These are phyloP conservation scores for Monosporascus sp. DNA, from an alignment of 2,329 filamentous ascomycete genomes.

Conservation along the genomic window DNA sequence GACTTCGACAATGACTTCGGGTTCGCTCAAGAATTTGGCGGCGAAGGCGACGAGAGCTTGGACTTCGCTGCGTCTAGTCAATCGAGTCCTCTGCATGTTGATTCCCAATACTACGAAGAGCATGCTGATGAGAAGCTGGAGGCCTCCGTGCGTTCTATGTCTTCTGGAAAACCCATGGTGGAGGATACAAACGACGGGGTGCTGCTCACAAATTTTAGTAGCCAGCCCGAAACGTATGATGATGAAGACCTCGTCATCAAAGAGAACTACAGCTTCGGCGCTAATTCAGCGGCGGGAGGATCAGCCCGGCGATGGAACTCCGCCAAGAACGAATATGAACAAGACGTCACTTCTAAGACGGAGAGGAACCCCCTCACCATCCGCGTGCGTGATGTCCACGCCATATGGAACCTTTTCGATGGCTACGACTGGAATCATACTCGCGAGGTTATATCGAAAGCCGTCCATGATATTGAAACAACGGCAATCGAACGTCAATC, in stretches of 20 bases:
- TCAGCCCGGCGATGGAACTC: conserved; percentile 79
- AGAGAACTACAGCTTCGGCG: conserved; percentile 67
- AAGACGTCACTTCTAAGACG: conserved; percentile 55
- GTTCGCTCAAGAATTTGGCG: conserved; percentile 44
- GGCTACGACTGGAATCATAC: conserved; percentile 95
- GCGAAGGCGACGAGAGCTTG: conserved; percentile 33
- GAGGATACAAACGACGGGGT: conserved; percentile 42
- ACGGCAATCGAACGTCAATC: conserved; percentile 72
- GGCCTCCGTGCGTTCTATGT: conserved; percentile 34
- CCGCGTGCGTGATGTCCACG: conserved; percentile 76
- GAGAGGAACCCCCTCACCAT: conserved; percentile 68
- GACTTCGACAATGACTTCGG: conserved; percentile 60
- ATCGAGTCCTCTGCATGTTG: conserved; percentile 30
- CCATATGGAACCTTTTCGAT: conserved; percentile 98
- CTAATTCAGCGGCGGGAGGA: conserved; percentile 53
- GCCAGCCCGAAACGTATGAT: conserved; percentile 37
- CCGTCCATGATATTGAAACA: conserved; percentile 80
- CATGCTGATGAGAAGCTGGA: conserved; percentile 42
- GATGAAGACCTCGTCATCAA: conserved; percentile 63
- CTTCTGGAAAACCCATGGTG: conserved; percentile 34
- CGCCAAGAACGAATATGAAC: conserved; percentile 66
- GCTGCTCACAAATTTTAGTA: conserved; percentile 37
- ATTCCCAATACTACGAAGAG: conserved; percentile 45
- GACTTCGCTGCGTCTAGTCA: conserved; percentile 29
- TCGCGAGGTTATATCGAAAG: conserved; percentile 77